These are phyloP conservation scores for Pseudovirgaria hyperparasitica DNA, from an alignment of 2,329 filamentous ascomycete species.

Conservation along the genomic window DNA sequence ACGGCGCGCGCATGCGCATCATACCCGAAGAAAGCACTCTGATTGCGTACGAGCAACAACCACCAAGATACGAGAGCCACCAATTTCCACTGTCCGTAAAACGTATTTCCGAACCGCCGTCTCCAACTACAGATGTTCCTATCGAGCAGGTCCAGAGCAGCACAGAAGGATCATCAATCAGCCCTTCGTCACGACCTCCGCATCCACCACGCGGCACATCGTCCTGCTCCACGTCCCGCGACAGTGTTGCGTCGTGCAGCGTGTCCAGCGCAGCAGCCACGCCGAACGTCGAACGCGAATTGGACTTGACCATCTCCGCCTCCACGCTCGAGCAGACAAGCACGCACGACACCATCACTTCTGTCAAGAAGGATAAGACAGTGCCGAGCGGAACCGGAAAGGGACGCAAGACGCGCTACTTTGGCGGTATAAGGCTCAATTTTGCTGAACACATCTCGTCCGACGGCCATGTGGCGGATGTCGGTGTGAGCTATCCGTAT, in stretches of 20 bases:
- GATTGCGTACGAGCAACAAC: constrained; percentile 27
- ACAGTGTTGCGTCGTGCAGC: neutral
- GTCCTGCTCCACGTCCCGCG: constrained; percentile 1
- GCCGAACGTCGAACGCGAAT: too few species aligned
- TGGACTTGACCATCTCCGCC: too few species aligned
- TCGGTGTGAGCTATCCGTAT: too few species aligned
- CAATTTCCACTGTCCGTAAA: constrained; percentile 17
- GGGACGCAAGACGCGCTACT: too few species aligned
- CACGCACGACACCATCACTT: too few species aligned
- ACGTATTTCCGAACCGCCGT: constrained; percentile 3
- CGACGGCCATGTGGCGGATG: too few species aligned
- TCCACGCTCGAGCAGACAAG: too few species aligned
- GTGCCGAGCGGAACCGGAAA: too few species aligned
- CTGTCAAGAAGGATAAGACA: too few species aligned
- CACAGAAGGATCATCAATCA: constrained; percentile 2
- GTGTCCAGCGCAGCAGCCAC: too few species aligned
- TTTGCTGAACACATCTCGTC: too few species aligned
- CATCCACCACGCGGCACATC: constrained; percentile 15
- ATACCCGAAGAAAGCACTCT: constrained; percentile 30
- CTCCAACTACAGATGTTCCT: constrained; percentile 1
- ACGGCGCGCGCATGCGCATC: constrained; percentile 31
- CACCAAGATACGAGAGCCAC: constrained; percentile 32
- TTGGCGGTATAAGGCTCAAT: too few species aligned
- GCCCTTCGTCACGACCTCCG: constrained; percentile 9
- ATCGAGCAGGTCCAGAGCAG: constrained; percentile 2